A percentile compares a stretch with the other conserved stretches of the same genome.
phyloP scores from a whole-genome alignment of 2,329 filamentous ascomycete species.

The Beauveria asiatica region DNA sequence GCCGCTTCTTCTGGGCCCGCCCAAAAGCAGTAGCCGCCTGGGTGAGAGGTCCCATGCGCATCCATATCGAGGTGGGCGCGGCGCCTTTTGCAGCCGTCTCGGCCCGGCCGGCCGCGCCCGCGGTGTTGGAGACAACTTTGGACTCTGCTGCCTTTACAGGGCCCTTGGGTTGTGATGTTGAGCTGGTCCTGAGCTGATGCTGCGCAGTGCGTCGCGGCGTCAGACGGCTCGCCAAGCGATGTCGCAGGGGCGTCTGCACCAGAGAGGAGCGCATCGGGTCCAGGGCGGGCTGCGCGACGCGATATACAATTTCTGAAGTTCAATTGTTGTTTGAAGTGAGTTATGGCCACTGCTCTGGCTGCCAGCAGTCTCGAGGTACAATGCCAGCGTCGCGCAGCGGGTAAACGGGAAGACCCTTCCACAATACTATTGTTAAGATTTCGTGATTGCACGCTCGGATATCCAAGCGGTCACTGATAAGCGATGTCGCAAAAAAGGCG shows the following conservation, averaged over 20 bases:
- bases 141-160: not conserved
- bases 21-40: constrained; percentile 52
- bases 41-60: constrained; percentile 49
- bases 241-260: not conserved
- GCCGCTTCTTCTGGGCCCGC: constrained; percentile 60
- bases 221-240: not conserved
- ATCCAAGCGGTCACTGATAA: constrained; percentile 1
- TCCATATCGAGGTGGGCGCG: constrained; percentile 38
- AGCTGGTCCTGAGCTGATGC: not conserved
- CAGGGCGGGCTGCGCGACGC: not conserved
- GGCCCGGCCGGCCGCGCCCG: not conserved
- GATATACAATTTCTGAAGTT: too few species aligned
- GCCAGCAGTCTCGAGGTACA: not conserved
- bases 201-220: not conserved
- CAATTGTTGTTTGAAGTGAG: not conserved
- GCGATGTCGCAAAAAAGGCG: not conserved
- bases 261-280: not conserved
- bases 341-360: not conserved
- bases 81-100: not conserved
- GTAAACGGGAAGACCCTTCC: not conserved
- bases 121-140: not conserved
- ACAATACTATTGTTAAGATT: not conserved
- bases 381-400: not conserved
- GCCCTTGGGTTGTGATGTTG: not conserved
- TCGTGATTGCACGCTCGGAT: constrained; percentile 2